phyloP scores from a whole-genome alignment of 108 stramenopile genomes.

The Skeletonema costatum region DNA sequence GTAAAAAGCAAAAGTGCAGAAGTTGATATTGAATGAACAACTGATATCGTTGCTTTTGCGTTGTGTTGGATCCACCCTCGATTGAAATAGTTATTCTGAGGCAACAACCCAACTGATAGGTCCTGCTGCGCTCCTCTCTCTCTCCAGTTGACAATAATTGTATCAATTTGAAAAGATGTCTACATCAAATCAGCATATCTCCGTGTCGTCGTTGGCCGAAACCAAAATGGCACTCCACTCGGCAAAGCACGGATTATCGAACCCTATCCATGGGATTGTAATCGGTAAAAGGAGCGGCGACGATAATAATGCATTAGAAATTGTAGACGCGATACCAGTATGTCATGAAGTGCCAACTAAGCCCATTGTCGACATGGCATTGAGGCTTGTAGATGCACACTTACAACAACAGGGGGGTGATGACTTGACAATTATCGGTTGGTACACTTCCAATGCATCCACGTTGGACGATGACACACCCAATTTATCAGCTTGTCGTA shows the following conservation, averaged over 20 bases:
- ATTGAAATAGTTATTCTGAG: no score
- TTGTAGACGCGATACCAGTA: slow-evolving; percentile 62
- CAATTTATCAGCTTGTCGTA: slow-evolving; percentile 31
- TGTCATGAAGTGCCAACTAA: slow-evolving; percentile 79
- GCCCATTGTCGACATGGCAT: slow-evolving; percentile 65
- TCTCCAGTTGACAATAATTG: neutral
- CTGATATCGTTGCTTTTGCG: no score
- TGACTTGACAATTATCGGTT: slow-evolving; percentile 58
- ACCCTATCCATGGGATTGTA: slow-evolving; percentile 67
- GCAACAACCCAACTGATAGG: no score
- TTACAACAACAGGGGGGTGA: neutral
- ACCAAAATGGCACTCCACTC: slow-evolving; percentile 68
- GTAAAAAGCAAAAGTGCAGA: no score
- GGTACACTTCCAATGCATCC: slow-evolving; percentile 65
- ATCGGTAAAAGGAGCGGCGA: slow-evolving; percentile 29
- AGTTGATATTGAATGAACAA: no score
- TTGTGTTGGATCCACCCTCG: no score
- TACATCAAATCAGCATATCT: neutral
- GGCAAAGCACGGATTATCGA: slow-evolving; percentile 28
- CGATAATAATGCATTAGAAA: neutral
- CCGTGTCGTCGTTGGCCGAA: slow-evolving; percentile 21
- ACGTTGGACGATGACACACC: slow-evolving; percentile 11
- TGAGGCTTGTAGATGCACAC: slow-evolving; percentile 45
- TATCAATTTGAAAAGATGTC: neutral
- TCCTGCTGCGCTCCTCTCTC: no score